Evolutionary conservation across 2,329 filamentous ascomycete species (phyloP).

Genomic region (Cladophialophora immunda): DNA sequence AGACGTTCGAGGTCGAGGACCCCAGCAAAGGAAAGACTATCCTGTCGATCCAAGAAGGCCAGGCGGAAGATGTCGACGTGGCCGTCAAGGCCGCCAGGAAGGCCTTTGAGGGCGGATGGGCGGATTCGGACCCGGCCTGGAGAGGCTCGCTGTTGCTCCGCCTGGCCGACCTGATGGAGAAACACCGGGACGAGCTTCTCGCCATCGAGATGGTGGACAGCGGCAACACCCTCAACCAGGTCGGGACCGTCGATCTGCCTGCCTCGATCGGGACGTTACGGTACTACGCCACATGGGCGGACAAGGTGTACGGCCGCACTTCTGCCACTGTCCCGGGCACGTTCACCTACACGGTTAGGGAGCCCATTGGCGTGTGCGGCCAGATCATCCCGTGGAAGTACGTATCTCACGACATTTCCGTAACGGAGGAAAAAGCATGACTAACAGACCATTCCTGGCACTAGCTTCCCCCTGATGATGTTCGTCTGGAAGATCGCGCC

Average conservation of each 20-base stretch:
- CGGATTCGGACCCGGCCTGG: slow-evolving; percentile 50
- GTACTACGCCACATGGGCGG: slow-evolving; percentile 81
- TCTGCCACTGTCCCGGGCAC: slow-evolving; percentile 69
- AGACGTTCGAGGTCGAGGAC: slow-evolving; percentile 48
- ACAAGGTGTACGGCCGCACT: slow-evolving; percentile 80
- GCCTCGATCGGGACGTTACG: slow-evolving; percentile 74
- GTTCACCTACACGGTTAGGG: slow-evolving; percentile 82
- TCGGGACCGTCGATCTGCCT: slow-evolving; percentile 72
- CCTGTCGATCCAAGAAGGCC: slow-evolving; percentile 44
- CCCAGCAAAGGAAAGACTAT: slow-evolving; percentile 45
- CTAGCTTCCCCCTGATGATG: slow-evolving; percentile 25
- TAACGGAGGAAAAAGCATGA: neutral
- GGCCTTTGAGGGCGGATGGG: slow-evolving; percentile 60
- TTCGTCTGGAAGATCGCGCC: slow-evolving; percentile 64
- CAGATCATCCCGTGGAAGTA: slow-evolving; percentile 89
- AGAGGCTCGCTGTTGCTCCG: slow-evolving; percentile 39
- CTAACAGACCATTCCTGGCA: neutral
- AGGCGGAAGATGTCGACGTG: slow-evolving; percentile 46
- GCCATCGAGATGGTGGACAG: slow-evolving; percentile 82
- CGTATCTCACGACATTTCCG: slow-evolving; percentile 52
- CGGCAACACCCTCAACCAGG: slow-evolving; percentile 75
- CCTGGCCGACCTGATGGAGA: slow-evolving; percentile 71
- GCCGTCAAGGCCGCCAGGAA: slow-evolving; percentile 48
- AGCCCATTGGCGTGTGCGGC: slow-evolving; percentile 80
- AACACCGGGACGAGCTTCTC: slow-evolving; percentile 69